Conservation (phyloP, 164 flowering plant species). For the Berberis vulgaris region DNA sequence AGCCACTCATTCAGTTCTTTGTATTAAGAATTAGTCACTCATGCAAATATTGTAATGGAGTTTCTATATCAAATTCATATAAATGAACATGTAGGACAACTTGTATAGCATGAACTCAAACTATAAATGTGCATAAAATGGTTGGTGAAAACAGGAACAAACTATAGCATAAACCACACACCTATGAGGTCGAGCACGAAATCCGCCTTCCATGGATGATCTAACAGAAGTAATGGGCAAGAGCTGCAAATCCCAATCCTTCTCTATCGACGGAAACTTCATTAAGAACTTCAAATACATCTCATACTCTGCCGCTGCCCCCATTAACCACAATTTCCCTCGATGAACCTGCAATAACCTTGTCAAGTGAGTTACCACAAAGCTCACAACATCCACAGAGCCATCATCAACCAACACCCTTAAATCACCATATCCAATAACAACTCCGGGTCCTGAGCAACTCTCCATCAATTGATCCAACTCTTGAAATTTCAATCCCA, state of each 20-base stretch:
- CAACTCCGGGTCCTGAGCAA: constrained; percentile 37
- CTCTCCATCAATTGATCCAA: constrained; percentile 22
- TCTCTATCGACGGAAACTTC: constrained; percentile 60
- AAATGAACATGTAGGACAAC: no score
- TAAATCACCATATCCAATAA: constrained; percentile 69
- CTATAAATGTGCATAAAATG: no score
- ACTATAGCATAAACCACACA: background rate
- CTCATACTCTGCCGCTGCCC: constrained; percentile 51
- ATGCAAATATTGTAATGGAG: no score
- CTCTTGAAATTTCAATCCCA: constrained; percentile 37
- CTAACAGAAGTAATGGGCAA: constrained; percentile 61
- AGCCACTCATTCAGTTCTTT: no score
- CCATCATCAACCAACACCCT: constrained; percentile 26
- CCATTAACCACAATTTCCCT: constrained; percentile 61
- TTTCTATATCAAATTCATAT: no score
- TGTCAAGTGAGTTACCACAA: constrained; percentile 36
- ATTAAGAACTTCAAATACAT: constrained; percentile 48
- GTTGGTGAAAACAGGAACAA: background rate
- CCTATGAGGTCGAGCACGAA: constrained; percentile 4
- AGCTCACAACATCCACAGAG: constrained; percentile 17
- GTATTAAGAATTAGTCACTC: no score
- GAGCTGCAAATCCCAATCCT: constrained; percentile 81
- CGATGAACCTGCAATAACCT: constrained; percentile 34
- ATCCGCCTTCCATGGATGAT: constrained; percentile 16
- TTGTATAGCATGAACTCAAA: no score